These are phyloP conservation scores for Dysphania ambrosioides DNA, from an alignment of 148 eudicot species.

Conservation along the genomic window DNA sequence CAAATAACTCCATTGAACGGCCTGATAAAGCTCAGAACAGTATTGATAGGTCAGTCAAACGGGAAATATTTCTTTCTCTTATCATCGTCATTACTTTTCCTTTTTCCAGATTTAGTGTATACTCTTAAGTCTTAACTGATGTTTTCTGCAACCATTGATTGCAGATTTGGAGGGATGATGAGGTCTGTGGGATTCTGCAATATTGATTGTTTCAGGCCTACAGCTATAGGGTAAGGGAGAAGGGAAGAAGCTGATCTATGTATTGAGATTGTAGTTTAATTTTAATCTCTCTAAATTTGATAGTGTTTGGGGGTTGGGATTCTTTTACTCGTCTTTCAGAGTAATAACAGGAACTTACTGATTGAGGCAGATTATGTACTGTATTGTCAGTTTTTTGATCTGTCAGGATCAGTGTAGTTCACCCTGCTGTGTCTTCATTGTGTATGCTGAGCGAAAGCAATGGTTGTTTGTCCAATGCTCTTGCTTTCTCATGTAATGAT, in stretches of 20 bases:
- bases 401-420: conserved; percentile 18
- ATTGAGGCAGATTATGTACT: conserved; percentile 35
- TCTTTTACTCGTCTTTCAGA: conserved; percentile 8
- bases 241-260: conserved; percentile 15
- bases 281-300: conserved; percentile 17
- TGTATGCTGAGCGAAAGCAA: conserved; percentile 1
- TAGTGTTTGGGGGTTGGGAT: conserved; percentile 29
- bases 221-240: conserved; percentile 36
- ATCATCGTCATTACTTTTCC: neutral
- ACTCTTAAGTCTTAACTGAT: conserved; percentile 1
- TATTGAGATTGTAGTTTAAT: conserved; percentile 18
- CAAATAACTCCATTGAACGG: conserved; percentile 44
- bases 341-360: conserved; percentile 22
- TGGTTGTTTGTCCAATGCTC: conserved; percentile 18
- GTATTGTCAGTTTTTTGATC: conserved; percentile 22
- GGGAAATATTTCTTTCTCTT: neutral
- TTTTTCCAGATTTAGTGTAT: neutral
- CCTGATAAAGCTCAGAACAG: conserved; percentile 82
- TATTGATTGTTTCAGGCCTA: conserved; percentile 80
- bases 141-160: conserved; percentile 28
- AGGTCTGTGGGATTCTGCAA: conserved; percentile 74
- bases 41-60: conserved; percentile 63
- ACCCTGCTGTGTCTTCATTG: conserved; percentile 15
- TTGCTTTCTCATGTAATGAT: conserved; percentile 18
- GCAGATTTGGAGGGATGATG: conserved; percentile 85